Evolutionary conservation across 2,329 filamentous ascomycete genomes (phyloP).

Genomic region (Plenodomus tracheiphilus): DNA sequence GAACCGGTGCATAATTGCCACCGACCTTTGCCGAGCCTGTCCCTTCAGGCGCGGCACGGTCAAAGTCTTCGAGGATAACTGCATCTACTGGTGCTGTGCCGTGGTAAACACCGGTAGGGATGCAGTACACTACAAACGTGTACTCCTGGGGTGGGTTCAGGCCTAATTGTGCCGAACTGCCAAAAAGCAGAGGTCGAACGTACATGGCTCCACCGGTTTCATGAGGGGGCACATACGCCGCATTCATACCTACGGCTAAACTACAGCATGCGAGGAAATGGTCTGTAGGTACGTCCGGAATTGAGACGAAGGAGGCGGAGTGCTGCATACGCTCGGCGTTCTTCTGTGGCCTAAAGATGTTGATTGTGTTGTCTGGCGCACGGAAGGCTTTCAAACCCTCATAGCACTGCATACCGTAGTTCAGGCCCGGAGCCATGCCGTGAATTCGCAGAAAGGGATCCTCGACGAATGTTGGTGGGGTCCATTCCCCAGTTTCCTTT

Average conservation of each 20-base stretch:
- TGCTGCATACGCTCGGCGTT: conserved; percentile 86
- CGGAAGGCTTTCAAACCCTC: conserved; percentile 99
- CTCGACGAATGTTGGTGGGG: conserved; percentile 73
- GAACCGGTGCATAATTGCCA: conserved; percentile 92
- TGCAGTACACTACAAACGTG: conserved; percentile 84
- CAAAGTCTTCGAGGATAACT: conserved; percentile 88
- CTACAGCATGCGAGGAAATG: conserved; percentile 77
- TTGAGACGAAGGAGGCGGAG: conserved; percentile 79
- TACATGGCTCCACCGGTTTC: conserved; percentile 91
- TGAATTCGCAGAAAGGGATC: conserved; percentile 88
- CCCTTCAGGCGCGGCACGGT: conserved; percentile 88
- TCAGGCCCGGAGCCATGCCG: conserved; percentile 91
- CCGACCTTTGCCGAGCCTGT: conserved; percentile 92
- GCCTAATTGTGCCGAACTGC: conserved; percentile 82
- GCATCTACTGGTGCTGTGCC: conserved; percentile 85
- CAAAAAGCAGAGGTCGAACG: conserved; percentile 85
- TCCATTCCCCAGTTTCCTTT: conserved; percentile 74
- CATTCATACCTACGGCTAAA: conserved; percentile 84
- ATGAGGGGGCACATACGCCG: conserved; percentile 87
- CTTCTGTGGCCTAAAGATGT: conserved; percentile 83
- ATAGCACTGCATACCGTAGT: conserved; percentile 96
- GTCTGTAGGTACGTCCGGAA: conserved; percentile 76
- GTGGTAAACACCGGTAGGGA: conserved; percentile 94
- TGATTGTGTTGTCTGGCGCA: conserved; percentile 70
- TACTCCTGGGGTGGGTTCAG: conserved; percentile 89